These are phyloP conservation scores for Penicillium psychrosexuale DNA, from an alignment of 2,329 filamentous ascomycete species.

Conservation along the genomic window DNA sequence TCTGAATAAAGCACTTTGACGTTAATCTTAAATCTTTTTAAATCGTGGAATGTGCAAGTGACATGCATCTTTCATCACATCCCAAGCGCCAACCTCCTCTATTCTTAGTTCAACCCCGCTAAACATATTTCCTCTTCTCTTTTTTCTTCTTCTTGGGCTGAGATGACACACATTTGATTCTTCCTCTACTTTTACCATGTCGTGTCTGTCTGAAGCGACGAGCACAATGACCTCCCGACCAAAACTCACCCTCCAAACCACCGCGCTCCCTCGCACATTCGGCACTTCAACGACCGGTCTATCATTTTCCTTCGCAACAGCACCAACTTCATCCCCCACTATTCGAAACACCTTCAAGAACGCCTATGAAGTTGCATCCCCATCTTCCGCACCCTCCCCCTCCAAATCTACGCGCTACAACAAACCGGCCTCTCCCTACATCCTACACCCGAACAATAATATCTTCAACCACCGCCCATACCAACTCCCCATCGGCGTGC, in stretches of 20 bases:
- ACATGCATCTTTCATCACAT: conserved; percentile 9
- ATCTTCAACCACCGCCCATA: conserved; percentile 32
- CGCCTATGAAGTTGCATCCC: conserved; percentile 50
- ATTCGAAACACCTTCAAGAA: conserved; percentile 61
- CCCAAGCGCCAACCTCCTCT: conserved; percentile 20
- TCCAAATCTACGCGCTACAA: conserved; percentile 27
- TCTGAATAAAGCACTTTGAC: too few relatives aligned
- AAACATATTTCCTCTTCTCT: neutral
- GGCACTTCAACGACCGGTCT: conserved; percentile 54
- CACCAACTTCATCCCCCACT: conserved; percentile 53
- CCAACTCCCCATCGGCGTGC: conserved; percentile 44
- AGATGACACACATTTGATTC: conserved; percentile 9
- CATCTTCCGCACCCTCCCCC: conserved; percentile 39
- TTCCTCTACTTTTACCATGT: conserved; percentile 16
- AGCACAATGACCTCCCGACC: conserved; percentile 44
- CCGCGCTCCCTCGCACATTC: conserved; percentile 49
- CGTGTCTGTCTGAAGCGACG: conserved; percentile 19
- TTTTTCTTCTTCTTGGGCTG: conserved; percentile 6
- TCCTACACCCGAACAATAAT: conserved; percentile 16
- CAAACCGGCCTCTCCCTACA: conserved; percentile 33
- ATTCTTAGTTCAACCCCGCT: conserved; percentile 23
- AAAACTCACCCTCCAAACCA: conserved; percentile 61
- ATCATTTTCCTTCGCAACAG: conserved; percentile 52
- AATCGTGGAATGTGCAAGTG: neutral
- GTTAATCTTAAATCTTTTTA: too few relatives aligned